Base-by-base conservation (phyloP, 2,329 filamentous ascomycete genomes). In the Shiraia sp. region DNA sequence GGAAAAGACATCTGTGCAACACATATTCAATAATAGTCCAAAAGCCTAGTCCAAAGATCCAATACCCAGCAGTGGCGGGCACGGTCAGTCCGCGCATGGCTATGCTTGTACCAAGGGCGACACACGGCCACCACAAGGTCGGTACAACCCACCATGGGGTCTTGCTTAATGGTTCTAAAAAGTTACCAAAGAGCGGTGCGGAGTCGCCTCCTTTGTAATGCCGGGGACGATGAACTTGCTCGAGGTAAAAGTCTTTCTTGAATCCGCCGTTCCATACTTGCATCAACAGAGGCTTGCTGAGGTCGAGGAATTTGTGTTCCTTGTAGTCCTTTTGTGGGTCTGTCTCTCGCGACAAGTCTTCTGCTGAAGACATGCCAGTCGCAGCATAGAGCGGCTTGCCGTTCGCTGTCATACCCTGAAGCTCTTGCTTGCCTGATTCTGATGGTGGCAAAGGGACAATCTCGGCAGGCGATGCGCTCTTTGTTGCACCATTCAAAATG, bases 131-230 rank as follows among this genome's bases (percentile, higher is more conserved):
- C 93, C 93, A 99, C 2, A 95, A 47, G 0, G 77, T 77, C 2
- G 93, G 93, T 9, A 99, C 79, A 31, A 95, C 69, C 83, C 86
- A 99, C 93, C 93, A 99, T 1, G 93, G 82, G 2, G 93, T 99
- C 78, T 91, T 87, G 69, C 86, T 91, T 45, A 99, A 75, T n/a
- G 93, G 93, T 73, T 99, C 93, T n/a, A 99, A 77, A 69, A 99
- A 95, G 73, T 99, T 97, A 46, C 93, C 93, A 71, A 99, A 99
- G 16, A 99, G 74, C 14, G 93, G 93, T 26, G 93, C 93, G 6
- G 90, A 96, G 49, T 84, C 83, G 44, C 93, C 93, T 53, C 92
- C 92, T 67, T 85, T 95, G 79, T 97, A 99, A 70, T 99, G 92
- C 45, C 93, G 85, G 13, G 93, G 93, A 31, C 93, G 86, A 68